Evolutionary conservation across 1,139 yeast genomes (phyloP).

Genomic region (Scheffersomyces segobiensis): DNA sequence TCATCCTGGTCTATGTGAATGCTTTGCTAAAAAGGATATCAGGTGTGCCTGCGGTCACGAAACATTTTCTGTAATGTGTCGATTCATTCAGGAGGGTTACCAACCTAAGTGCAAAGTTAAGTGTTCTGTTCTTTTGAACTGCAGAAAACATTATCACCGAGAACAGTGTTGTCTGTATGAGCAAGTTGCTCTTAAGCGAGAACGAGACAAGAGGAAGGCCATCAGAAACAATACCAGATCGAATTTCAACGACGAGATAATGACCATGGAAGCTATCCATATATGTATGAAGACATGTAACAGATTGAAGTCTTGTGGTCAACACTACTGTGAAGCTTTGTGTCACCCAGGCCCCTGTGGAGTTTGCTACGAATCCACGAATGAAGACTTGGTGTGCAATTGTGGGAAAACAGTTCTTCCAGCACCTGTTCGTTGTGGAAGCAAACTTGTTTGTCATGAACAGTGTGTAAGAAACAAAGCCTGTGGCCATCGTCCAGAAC

Average conservation of each 20-base stretch:
- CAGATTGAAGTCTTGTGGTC: slow-evolving; percentile 66
- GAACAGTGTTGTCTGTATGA: slow-evolving; percentile 72
- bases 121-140: slow-evolving; percentile 74
- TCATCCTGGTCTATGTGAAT: slow-evolving; percentile 77
- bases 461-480: slow-evolving; percentile 61
- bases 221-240: slow-evolving; percentile 41
- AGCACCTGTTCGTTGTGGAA: slow-evolving; percentile 92
- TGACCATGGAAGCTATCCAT: slow-evolving; percentile 73
- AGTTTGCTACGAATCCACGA: slow-evolving; percentile 80
- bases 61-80: slow-evolving; percentile 62
- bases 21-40: slow-evolving; percentile 48
- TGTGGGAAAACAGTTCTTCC: slow-evolving; percentile 80
- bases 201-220: slow-evolving; percentile 54
- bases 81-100: slow-evolving; percentile 49
- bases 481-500: slow-evolving; percentile 78
- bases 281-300: slow-evolving; percentile 75
- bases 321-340: slow-evolving; percentile 68
- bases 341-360: slow-evolving; percentile 88
- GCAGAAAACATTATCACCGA: slow-evolving; percentile 79
- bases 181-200: slow-evolving; percentile 61
- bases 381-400: slow-evolving; percentile 78
- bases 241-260: slow-evolving; percentile 45
- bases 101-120: slow-evolving; percentile 68
- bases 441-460: slow-evolving; percentile 66
- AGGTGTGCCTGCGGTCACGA: slow-evolving; percentile 55